Base-by-base conservation (phyloP, 768 basidiomycete species). In the Galerina sulciceps region DNA sequence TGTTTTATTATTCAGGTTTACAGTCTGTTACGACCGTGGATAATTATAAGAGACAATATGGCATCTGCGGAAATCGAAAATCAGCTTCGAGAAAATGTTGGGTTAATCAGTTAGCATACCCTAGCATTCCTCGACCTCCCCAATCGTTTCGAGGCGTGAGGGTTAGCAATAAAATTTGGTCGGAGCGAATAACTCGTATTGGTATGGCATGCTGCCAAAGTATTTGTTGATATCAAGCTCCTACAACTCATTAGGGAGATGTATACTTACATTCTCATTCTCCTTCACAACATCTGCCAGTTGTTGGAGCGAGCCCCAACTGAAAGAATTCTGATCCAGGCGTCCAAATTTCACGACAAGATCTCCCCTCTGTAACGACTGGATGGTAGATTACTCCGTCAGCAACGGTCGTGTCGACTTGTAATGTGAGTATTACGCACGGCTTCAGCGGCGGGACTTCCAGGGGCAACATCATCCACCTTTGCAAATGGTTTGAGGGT, bases 61-160 rank as follows among this genome's bases (percentile, higher is more conserved):
- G 63, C 87, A 89, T 38, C 87, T 88, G 56, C 15, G 56, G 56
- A 17, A 26, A 38, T 13, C 6, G 4, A 49, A 9, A 42, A 6
- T 43, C n/a, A 49, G 18, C 26, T 22, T 45, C 34, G 38, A 13
- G 31, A 10, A 46, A 8, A 42, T 18, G 42, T 40, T 35, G 20
- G 55, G 44, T 10, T 36, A 4, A 43, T 35, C n/a, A 35, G 37
- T 51, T 44, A 15, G 71, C 86, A 65, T 61, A 93, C 89, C 94
- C 94, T 42, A 97, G 76, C 70, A 89, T 78, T 9, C 94, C 94
- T 58, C 92, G 79, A 10, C 94, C 94, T 60, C 93, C 93, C 94
- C 94, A 97, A 6, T 88, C 88, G 56, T 80, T 84, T 49, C 85
- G 73, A 6, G 93, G 93, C 3, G 77, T 87, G 42, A 94, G 75